phyloP scores from a whole-genome alignment of 768 basidiomycete genomes.

The Cyclocybe cylindracea region DNA sequence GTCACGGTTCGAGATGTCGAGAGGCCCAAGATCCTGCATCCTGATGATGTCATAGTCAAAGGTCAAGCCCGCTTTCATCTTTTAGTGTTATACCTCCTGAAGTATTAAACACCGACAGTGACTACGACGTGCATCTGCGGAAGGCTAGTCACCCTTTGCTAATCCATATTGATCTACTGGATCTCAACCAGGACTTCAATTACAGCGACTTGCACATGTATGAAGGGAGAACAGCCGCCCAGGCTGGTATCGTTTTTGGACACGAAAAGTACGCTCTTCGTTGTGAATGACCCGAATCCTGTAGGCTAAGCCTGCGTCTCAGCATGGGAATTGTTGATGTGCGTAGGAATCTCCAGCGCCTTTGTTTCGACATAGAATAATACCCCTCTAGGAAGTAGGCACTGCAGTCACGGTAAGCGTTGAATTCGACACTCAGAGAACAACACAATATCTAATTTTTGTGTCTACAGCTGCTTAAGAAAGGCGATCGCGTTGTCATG shows the following conservation, averaged over 20 bases:
- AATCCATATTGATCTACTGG: background rate
- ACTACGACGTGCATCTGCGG: slow-evolving; percentile 55
- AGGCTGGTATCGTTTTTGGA: slow-evolving; percentile 52
- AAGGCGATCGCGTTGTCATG: slow-evolving; percentile 61
- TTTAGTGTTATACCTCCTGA: background rate
- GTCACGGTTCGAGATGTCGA: slow-evolving; percentile 48
- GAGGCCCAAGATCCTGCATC: slow-evolving; percentile 49
- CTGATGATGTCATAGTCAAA: slow-evolving; percentile 55
- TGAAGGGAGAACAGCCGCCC: slow-evolving; percentile 52
- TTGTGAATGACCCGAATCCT: background rate
- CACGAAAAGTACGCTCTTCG: slow-evolving; percentile 48
- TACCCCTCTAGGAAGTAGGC: slow-evolving; percentile 36
- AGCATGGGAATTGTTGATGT: slow-evolving; percentile 55
- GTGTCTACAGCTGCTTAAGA: slow-evolving; percentile 41
- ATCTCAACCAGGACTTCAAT: background rate
- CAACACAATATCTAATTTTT: background rate
- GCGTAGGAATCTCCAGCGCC: slow-evolving; percentile 5
- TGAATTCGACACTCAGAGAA: background rate
- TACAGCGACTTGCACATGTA: slow-evolving; percentile 56
- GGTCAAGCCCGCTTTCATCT: slow-evolving; percentile 22
- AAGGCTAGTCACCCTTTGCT: slow-evolving; percentile 28
- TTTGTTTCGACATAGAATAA: background rate
- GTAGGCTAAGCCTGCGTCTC: background rate
- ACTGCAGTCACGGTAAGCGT: slow-evolving; percentile 40
- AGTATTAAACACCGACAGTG: slow-evolving; percentile 28